phyloP scores from a whole-genome alignment of 352 stramenopile species.

The Blastocystis sp. region DNA sequence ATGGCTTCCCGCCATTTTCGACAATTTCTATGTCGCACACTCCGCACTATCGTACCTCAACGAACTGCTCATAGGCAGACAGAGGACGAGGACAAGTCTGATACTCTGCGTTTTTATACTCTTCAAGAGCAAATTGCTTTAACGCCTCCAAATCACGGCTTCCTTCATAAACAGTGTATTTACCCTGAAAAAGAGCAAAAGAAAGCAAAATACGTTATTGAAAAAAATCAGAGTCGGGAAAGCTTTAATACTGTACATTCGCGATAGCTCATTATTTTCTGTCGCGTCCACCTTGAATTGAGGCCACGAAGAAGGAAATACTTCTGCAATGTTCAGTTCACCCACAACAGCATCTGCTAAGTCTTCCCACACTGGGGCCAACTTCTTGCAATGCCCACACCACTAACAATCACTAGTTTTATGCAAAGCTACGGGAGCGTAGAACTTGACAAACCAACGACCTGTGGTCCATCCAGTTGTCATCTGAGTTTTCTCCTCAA shows the following conservation, averaged over 20 bases:
- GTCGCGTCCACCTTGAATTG: constrained; percentile 48
- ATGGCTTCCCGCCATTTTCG: background rate
- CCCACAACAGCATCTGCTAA: background rate
- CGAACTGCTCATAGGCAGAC: background rate
- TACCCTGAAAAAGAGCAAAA: background rate
- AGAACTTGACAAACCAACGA: constrained; percentile 60
- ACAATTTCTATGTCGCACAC: background rate
- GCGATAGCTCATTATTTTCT: background rate
- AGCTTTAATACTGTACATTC: constrained; percentile 41
- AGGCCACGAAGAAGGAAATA: background rate
- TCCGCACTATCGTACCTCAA: background rate
- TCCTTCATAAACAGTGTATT: constrained; percentile 30
- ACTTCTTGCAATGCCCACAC: constrained; percentile 59
- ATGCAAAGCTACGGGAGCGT: background rate
- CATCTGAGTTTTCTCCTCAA: constrained; percentile 35
- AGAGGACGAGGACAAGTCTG: background rate
- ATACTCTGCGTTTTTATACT: background rate
- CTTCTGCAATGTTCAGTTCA: constrained; percentile 48
- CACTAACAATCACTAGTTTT: background rate
- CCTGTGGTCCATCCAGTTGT: constrained; percentile 47
- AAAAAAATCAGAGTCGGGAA: constrained; percentile 57
- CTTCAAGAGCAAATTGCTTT: constrained; percentile 24
- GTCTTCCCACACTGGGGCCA: constrained; percentile 47
- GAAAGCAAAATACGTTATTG: background rate
- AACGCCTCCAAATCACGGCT: constrained; percentile 11